Percentiles rank a stretch among this genome's conserved stretches.
Evolutionary conservation across 495 filamentous ascomycete species (phyloP).

Genomic region (Aspergillus funiculosus): DNA sequence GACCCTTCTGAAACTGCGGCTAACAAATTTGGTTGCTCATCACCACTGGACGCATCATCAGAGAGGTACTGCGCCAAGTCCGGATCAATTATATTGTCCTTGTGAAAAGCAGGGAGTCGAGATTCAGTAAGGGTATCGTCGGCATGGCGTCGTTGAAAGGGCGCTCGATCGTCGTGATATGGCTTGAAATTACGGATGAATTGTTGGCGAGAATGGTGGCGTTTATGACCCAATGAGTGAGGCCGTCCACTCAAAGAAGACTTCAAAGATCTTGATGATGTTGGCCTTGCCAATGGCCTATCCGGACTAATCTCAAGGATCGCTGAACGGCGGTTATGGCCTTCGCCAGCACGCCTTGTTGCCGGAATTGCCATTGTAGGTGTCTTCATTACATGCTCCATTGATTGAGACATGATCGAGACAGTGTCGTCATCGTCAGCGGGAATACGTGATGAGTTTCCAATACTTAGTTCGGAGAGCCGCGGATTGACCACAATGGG

Average conservation of each 20-base stretch:
- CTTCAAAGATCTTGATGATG: constrained; percentile 89
- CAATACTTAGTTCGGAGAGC: constrained; percentile 31
- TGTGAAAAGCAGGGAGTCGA: constrained; percentile 86
- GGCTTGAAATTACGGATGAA: constrained; percentile 53
- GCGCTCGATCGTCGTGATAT: constrained; percentile 72
- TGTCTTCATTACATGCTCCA: constrained; percentile 43
- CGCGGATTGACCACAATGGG: constrained; percentile 37
- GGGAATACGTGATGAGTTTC: constrained; percentile 21
- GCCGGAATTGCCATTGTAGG: constrained; percentile 82
- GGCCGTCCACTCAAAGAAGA: constrained; percentile 57
- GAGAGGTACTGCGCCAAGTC: constrained; percentile 94
- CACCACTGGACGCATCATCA: constrained; percentile 85
- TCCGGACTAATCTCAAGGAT: constrained; percentile 86
- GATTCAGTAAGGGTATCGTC: constrained; percentile 59
- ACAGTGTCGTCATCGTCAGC: constrained; percentile 42
- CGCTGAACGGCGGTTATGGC: constrained; percentile 74
- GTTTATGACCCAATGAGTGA: constrained; percentile 70
- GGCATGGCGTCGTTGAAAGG: constrained; percentile 70
- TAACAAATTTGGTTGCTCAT: constrained; percentile 85
- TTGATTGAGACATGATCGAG: constrained; percentile 42
- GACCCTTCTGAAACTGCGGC: constrained; percentile 56
- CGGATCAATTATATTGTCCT: constrained; percentile 96
- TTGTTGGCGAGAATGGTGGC: constrained; percentile 83
- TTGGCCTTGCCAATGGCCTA: constrained; percentile 67
- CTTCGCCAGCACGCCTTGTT: constrained; percentile 74